phyloP scores from a whole-genome alignment of 2,329 filamentous ascomycete species.

The Alternaria sp. region DNA sequence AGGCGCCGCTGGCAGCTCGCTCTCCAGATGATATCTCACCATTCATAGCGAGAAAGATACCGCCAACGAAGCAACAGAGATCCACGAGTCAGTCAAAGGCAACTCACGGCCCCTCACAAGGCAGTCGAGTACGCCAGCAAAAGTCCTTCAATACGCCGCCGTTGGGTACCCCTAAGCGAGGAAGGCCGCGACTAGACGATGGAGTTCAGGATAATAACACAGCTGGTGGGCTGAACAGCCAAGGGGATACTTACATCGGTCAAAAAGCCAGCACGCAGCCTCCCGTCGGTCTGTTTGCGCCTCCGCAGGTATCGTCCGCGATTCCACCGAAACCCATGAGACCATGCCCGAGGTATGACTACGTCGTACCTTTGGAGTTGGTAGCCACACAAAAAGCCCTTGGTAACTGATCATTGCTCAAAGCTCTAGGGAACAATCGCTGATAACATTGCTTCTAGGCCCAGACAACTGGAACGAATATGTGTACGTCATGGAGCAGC shows the following conservation, averaged over 20 bases:
- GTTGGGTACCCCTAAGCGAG: background rate
- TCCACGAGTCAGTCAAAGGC: background rate
- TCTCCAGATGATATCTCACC: background rate
- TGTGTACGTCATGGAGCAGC: constrained; percentile 13
- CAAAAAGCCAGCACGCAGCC: background rate
- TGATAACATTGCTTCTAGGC: background rate
- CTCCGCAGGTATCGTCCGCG: background rate
- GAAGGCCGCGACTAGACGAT: background rate
- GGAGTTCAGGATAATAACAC: background rate
- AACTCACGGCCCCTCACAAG: background rate
- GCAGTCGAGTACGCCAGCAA: background rate
- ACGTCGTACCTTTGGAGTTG: constrained; percentile 14
- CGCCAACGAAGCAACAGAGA: background rate
- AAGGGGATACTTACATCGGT: background rate
- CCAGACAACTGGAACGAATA: constrained; percentile 24
- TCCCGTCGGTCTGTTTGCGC: background rate
- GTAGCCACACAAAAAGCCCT: constrained; percentile 15
- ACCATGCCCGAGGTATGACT: constrained; percentile 3
- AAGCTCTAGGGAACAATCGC: background rate
- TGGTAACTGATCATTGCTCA: background rate
- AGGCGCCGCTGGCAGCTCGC: constrained; percentile 4
- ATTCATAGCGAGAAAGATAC: background rate
- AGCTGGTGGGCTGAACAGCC: background rate
- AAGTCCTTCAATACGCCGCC: background rate
- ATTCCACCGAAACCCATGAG: background rate